These are phyloP conservation scores for Phialemonium atrogriseum DNA, from an alignment of 2,329 filamentous ascomycete species.

Conservation along the genomic window DNA sequence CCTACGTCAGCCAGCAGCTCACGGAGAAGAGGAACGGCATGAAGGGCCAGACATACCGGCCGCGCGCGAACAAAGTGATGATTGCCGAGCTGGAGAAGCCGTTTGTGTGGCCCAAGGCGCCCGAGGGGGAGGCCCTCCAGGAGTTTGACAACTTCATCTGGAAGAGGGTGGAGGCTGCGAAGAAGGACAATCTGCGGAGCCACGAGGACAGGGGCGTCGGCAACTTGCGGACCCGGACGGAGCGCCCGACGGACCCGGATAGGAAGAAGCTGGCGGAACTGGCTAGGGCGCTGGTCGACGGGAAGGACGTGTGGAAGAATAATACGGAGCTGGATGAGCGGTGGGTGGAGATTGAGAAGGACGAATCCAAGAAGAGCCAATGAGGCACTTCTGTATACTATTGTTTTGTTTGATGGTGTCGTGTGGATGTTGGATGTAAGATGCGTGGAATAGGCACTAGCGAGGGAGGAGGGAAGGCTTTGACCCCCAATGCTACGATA, in stretches of 20 bases:
- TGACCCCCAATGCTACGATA: too few relatives aligned
- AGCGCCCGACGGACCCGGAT: slow-evolving; percentile 16
- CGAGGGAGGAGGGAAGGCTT: too few relatives aligned
- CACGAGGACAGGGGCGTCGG: slow-evolving; percentile 24
- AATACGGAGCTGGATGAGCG: slow-evolving; percentile 6
- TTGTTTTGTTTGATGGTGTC: neutral
- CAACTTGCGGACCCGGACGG: slow-evolving; percentile 18
- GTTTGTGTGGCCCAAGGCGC: slow-evolving; percentile 77
- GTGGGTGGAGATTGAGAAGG: slow-evolving; percentile 15
- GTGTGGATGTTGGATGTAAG: too few relatives aligned
- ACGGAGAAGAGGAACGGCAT: slow-evolving; percentile 29
- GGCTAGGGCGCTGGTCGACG: slow-evolving; percentile 39
- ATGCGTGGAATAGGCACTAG: neutral
- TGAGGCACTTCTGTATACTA: neutral
- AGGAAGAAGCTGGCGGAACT: slow-evolving; percentile 44
- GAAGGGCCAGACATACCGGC: slow-evolving; percentile 57
- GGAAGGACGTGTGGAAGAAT: slow-evolving; percentile 10
- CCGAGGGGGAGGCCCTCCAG: slow-evolving; percentile 50
- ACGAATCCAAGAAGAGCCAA: slow-evolving; percentile 4
- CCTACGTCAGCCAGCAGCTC: slow-evolving; percentile 64
- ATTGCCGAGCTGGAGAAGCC: slow-evolving; percentile 80
- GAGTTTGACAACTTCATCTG: slow-evolving; percentile 58
- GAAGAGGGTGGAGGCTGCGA: slow-evolving; percentile 41
- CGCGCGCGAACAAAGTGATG: slow-evolving; percentile 79
- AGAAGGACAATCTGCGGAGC: slow-evolving; percentile 29